These are phyloP conservation scores for Parastagonospora nodorum DNA, from an alignment of 2,329 filamentous ascomycete genomes.

Conservation along the genomic window DNA sequence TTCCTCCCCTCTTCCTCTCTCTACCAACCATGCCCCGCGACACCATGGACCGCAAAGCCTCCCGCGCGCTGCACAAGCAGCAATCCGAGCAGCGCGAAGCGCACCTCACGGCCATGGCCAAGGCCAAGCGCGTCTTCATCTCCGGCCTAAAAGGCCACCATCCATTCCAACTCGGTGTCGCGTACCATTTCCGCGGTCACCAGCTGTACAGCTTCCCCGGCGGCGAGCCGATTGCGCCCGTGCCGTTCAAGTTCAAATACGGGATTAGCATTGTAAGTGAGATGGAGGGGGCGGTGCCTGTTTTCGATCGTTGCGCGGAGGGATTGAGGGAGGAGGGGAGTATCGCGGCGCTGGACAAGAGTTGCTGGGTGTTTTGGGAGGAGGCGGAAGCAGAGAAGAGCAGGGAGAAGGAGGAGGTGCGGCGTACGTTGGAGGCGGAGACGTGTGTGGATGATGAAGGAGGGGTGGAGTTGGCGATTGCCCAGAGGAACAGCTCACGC, in stretches of 20 bases:
- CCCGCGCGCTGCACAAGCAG: background rate
- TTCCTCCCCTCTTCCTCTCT: too few relatives aligned
- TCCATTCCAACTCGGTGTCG: conserved; percentile 25
- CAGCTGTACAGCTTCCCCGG: conserved; percentile 26
- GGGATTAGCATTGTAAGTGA: conserved; percentile 22
- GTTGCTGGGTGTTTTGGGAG: conserved; percentile 7
- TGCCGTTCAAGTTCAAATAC: conserved; percentile 23
- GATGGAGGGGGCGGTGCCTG: conserved; percentile 9
- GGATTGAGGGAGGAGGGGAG: conserved; percentile 9
- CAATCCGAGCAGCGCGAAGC: too few relatives aligned
- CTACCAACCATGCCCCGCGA: too few relatives aligned
- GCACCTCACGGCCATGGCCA: too few relatives aligned
- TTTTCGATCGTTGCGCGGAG: conserved; percentile 3
- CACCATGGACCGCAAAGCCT: too few relatives aligned
- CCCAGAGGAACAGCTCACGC: too few relatives aligned
- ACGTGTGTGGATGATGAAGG: too few relatives aligned
- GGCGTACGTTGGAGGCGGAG: background rate
- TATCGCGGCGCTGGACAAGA: conserved; percentile 16
- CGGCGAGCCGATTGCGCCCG: conserved; percentile 25
- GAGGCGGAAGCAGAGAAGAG: conserved; percentile 2
- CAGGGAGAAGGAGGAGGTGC: background rate
- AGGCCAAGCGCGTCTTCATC: conserved; percentile 34
- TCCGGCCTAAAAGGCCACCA: conserved; percentile 27
- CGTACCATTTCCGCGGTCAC: conserved; percentile 40
- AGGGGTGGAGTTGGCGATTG: too few relatives aligned